phyloP scores from a whole-genome alignment of 495 filamentous ascomycete genomes.

The Pyronema domesticum region DNA sequence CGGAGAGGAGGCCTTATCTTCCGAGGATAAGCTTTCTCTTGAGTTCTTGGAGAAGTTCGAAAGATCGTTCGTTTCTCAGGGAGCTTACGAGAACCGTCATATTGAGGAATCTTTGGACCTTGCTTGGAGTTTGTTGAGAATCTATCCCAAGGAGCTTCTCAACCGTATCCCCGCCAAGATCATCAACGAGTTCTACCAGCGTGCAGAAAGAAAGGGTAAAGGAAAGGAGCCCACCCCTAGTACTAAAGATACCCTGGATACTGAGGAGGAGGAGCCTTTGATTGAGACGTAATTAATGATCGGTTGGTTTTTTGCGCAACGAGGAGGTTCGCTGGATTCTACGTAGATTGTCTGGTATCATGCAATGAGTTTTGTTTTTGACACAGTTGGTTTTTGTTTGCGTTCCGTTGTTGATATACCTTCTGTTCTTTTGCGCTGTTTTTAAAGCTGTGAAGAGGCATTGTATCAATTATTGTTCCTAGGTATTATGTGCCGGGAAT shows the following conservation, averaged over 20 bases:
- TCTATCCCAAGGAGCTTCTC: slow-evolving; percentile 91
- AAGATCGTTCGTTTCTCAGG: slow-evolving; percentile 76
- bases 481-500: no score
- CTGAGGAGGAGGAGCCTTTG: slow-evolving; percentile 43
- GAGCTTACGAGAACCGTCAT: slow-evolving; percentile 71
- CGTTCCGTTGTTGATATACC: not conserved
- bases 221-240: slow-evolving; percentile 34
- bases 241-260: slow-evolving; percentile 57
- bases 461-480: no score
- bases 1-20: slow-evolving; percentile 85
- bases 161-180: slow-evolving; percentile 83
- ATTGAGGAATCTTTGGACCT: slow-evolving; percentile 88
- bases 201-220: slow-evolving; percentile 43
- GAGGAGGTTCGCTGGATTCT: not conserved
- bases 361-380: not conserved
- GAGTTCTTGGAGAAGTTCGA: slow-evolving; percentile 99
- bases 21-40: slow-evolving; percentile 91
- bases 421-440: not conserved
- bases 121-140: slow-evolving; percentile 86
- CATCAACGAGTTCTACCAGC: slow-evolving; percentile 79
- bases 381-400: not conserved
- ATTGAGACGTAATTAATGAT: slow-evolving; percentile 39
- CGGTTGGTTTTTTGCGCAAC: not conserved
- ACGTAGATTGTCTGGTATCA: not conserved
- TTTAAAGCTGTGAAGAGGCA: no score